Evolutionary conservation across 495 filamentous ascomycete species (phyloP).

Genomic region (Elaphomyces granulatus): DNA sequence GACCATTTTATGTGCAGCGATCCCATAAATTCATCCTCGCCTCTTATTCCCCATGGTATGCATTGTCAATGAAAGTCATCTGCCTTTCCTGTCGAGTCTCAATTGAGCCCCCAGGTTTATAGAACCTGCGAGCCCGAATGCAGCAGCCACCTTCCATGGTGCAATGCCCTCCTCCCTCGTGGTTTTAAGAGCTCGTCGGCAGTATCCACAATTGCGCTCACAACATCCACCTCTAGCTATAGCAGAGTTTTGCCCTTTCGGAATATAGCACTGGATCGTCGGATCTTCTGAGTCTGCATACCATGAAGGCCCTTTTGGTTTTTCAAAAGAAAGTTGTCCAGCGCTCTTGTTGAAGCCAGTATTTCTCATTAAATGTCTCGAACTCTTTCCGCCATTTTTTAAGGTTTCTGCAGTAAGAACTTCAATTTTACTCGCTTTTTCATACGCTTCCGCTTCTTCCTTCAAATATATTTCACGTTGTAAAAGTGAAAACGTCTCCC

Average conservation of each 20-base stretch:
- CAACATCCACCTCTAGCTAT: background rate
- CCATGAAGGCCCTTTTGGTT: background rate
- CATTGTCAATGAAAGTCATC: too few species aligned
- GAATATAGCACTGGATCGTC: background rate
- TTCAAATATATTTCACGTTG: background rate
- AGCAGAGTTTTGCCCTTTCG: background rate
- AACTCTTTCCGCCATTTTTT: background rate
- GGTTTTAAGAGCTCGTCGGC: background rate
- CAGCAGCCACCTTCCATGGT: background rate
- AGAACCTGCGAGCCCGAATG: background rate
- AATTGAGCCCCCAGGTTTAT: too few species aligned
- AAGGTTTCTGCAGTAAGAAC: too few species aligned
- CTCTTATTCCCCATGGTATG: too few species aligned
- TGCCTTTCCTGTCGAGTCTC: too few species aligned
- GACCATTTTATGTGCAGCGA: too few species aligned
- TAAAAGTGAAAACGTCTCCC: background rate
- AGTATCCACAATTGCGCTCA: background rate
- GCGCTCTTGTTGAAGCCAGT: background rate
- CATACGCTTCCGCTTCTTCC: background rate
- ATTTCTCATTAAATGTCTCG: background rate
- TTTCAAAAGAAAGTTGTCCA: background rate
- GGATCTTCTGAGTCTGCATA: background rate
- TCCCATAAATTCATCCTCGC: too few species aligned
- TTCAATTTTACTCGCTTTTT: background rate
- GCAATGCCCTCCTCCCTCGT: background rate